These are phyloP conservation scores for Withania somnifera DNA, from an alignment of 305 asterid genomes.

Conservation along the genomic window DNA sequence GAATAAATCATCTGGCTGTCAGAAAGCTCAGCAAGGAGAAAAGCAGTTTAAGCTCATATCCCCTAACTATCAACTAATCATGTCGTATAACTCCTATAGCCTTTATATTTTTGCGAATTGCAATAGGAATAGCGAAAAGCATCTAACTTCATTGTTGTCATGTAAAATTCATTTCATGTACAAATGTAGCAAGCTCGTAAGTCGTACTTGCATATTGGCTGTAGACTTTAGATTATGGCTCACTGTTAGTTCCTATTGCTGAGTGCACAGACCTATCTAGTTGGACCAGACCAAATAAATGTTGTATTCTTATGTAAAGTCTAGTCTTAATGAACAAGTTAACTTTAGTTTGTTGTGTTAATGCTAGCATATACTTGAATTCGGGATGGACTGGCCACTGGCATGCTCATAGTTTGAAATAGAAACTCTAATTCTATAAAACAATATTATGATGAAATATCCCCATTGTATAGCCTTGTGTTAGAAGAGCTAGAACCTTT, in stretches of 20 bases:
- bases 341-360: background rate
- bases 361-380: background rate
- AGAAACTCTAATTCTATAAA: background rate
- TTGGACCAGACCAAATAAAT: background rate
- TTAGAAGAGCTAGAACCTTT: background rate
- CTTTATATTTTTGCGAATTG: background rate
- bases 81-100: background rate
- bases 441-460: background rate
- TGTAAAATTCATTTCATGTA: background rate
- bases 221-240: background rate
- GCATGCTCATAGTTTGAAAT: background rate
- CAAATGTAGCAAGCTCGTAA: background rate
- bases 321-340: background rate
- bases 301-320: background rate
- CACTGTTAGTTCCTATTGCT: background rate
- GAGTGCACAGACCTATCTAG: background rate
- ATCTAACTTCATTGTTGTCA: background rate
- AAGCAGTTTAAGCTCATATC: background rate
- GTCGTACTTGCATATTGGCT: background rate
- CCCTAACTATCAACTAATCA: background rate
- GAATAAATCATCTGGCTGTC: background rate
- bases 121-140: background rate
- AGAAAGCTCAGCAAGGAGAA: background rate
- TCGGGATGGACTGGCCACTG: background rate
- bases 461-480: background rate